A percentile compares a stretch with the other conserved stretches of the same genome.
phyloP scores from a whole-genome alignment of 108 stramenopile species.

The Cyclotella atomus region DNA sequence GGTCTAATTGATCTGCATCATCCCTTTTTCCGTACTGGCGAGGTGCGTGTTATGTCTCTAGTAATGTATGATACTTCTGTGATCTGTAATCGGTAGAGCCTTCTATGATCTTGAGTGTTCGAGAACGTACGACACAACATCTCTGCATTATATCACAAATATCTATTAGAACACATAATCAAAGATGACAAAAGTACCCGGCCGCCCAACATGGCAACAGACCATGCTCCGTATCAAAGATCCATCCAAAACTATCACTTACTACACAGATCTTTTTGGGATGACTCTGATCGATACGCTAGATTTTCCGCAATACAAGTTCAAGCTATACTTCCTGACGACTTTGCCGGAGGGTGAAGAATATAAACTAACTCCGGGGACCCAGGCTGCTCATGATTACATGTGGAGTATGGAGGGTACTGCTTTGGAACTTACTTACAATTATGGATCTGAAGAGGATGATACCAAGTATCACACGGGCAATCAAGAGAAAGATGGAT shows the following conservation, averaged over 20 bases:
- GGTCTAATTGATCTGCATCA: too few species aligned
- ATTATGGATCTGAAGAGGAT: slow-evolving; percentile 86
- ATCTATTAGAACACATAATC: too few species aligned
- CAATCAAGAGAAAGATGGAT: slow-evolving; percentile 90
- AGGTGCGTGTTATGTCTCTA: too few species aligned
- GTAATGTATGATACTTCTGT: too few species aligned
- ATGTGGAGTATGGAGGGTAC: slow-evolving; percentile 85
- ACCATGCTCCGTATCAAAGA: slow-evolving; percentile 88
- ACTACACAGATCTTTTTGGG: slow-evolving; percentile 76
- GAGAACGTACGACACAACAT: too few species aligned
- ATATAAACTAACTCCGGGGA: slow-evolving; percentile 71
- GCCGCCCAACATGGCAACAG: slow-evolving; percentile 92
- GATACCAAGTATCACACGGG: slow-evolving; percentile 78
- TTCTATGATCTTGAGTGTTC: too few species aligned
- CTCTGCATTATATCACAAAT: too few species aligned
- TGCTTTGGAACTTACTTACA: slow-evolving; percentile 91
- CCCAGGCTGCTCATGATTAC: slow-evolving; percentile 83
- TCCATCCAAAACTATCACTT: slow-evolving; percentile 68
- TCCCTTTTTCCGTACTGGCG: too few species aligned
- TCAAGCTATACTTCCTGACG: slow-evolving; percentile 80
- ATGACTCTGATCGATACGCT: slow-evolving; percentile 84
- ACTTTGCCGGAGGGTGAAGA: slow-evolving; percentile 64
- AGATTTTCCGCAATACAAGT: slow-evolving; percentile 80
- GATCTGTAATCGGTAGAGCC: too few species aligned
- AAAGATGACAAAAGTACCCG: slow-evolving; percentile 31